These are phyloP conservation scores for Sabuloglossum arenarium DNA, from an alignment of 495 filamentous ascomycete species.

Conservation along the genomic window DNA sequence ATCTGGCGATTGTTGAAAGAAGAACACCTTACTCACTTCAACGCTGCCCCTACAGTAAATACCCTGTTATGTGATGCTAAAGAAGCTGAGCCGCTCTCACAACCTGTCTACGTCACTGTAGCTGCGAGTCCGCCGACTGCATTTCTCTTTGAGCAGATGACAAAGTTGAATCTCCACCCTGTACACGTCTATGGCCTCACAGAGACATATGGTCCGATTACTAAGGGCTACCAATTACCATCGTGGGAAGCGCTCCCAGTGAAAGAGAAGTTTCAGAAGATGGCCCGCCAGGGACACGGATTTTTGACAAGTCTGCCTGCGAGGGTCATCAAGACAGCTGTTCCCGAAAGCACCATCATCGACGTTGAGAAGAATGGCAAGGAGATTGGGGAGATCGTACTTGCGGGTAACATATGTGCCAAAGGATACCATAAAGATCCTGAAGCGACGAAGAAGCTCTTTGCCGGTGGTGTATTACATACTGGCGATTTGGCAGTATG, in stretches of 20 bases:
- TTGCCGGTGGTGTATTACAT: conserved; percentile 69
- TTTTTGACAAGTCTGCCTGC: conserved; percentile 68
- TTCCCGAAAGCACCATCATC: conserved; percentile 39
- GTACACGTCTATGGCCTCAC: conserved; percentile 93
- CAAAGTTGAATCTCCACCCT: conserved; percentile 61
- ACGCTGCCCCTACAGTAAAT: conserved; percentile 91
- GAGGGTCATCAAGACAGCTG: conserved; percentile 63
- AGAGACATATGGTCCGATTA: conserved; percentile 92
- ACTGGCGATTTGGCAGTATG: conserved; percentile 84
- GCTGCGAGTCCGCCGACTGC: conserved; percentile 79
- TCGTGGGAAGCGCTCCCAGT: conserved; percentile 50
- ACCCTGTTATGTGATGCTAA: conserved; percentile 65
- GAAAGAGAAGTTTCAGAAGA: conserved; percentile 57
- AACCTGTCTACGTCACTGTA: conserved; percentile 71
- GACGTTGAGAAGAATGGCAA: conserved; percentile 65
- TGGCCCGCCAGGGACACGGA: conserved; percentile 90
- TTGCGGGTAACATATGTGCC: conserved; percentile 77
- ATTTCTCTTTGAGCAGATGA: conserved; percentile 86
- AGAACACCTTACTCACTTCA: conserved; percentile 81
- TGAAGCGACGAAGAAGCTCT: conserved; percentile 72
- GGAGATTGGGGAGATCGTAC: conserved; percentile 89
- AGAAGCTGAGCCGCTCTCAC: conserved; percentile 44
- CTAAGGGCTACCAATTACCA: conserved; percentile 74
- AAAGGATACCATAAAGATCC: conserved; percentile 83
- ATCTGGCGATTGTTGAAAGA: conserved; percentile 78